Evolutionary conservation across 805 yeast species (phyloP), one percentile per base, ranked within the genome.

Genomic region (Kluyveromyces aestuarii): DNA sequence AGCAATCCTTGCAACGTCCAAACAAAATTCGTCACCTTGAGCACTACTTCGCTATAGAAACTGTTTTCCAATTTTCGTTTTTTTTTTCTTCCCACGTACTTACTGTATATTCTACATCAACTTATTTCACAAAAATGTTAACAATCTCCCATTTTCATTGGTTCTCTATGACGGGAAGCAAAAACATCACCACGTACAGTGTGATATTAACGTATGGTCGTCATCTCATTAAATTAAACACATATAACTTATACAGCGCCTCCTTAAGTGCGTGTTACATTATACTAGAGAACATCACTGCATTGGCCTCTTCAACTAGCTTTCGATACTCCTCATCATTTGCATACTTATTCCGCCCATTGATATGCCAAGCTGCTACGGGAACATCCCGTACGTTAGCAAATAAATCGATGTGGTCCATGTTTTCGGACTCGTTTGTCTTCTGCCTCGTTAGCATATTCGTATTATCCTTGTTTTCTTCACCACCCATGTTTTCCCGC

Each of bases 291-390:
- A 50, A 36, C 53, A 50, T 50, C 6, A 50, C 46, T 14, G 50
- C 38, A 21, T 48, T 50, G 11, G 53, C 53, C 41, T 50, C 53
- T 16, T 50, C 50, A 17, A 50, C 53, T 17, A 50, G 38, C 33
- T 45, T 47, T 25, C 53, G 35, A 36, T 50, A 50, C 18, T 45
- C 37, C 17, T 50, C 50, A 35, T 50, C 53, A 36, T 50, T 50
- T 14, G 48, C 44, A 27, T 40, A 50, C 41, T 43, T 41, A 39
- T 50, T 50, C 27, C 49, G 47, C 2, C 53, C 53, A 27, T 30
- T 27, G 27, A 50, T 50, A 39, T 50, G 53, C 50, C 50, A 48
- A 9, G 50, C 44, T 6, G 53, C 53, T 27, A 50, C 41, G 2
- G 53, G 53, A n/a, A 45, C 43, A 19, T 50, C 53, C 7, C 50